A percentile compares a stretch with the other conserved stretches of the same genome.
Evolutionary conservation across 345 rosid genomes (phyloP).

Genomic region (Eucalyptus virginea): DNA sequence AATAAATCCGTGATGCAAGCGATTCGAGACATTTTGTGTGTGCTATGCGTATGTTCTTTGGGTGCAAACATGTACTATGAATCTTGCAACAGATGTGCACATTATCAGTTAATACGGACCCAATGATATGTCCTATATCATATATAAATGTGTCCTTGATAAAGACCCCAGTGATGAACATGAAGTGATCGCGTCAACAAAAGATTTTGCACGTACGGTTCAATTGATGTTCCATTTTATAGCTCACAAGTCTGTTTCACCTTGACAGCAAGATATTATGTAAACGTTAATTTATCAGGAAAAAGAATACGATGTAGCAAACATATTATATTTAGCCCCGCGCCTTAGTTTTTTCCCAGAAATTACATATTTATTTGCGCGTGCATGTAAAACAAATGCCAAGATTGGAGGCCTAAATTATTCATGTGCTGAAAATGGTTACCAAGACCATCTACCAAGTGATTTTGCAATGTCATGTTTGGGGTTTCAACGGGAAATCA

Average conservation of each 20-base stretch:
- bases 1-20: neutral
- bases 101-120: neutral
- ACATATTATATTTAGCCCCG: neutral
- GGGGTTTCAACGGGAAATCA: fast-evolving
- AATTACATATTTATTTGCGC: neutral
- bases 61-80: neutral
- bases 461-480: neutral
- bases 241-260: neutral
- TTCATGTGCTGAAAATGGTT: neutral
- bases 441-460: neutral
- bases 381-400: neutral
- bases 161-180: neutral
- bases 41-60: fast-evolving
- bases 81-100: neutral
- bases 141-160: neutral
- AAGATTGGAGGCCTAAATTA: neutral
- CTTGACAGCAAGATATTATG: neutral
- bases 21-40: neutral
- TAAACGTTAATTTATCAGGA: neutral
- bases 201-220: neutral
- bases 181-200: neutral
- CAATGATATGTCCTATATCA: neutral
- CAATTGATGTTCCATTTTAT: neutral
- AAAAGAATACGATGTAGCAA: neutral
- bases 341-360: neutral